Evolutionary conservation across 768 basidiomycete genomes (phyloP).

Genomic region (Heimioporus sp.): DNA sequence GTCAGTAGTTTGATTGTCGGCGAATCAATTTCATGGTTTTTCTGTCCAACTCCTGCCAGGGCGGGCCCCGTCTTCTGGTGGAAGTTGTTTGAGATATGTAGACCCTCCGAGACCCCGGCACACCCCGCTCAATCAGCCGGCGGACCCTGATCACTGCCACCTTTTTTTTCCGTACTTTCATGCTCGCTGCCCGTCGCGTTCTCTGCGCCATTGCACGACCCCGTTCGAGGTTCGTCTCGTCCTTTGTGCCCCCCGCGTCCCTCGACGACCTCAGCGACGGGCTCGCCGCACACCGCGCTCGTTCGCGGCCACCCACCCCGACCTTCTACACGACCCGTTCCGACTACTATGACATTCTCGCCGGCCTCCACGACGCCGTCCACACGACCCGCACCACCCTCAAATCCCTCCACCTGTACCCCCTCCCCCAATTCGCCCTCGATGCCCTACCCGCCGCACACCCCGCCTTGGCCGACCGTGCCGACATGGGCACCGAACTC

Average conservation of each 20-base stretch:
- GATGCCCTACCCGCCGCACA: conserved; percentile 55
- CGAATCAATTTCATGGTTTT: too few species aligned
- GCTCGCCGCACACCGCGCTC: conserved; percentile 6
- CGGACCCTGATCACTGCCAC: conserved; percentile 22
- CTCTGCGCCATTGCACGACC: conserved; percentile 3
- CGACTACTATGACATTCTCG: conserved; percentile 70
- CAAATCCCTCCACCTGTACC: conserved; percentile 64
- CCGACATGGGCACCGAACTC: conserved; percentile 57
- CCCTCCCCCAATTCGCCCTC: conserved; percentile 71
- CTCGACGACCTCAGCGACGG: conserved; percentile 3
- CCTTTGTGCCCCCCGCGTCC: conserved; percentile 29
- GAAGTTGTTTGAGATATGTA: too few species aligned
- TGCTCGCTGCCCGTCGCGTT: conserved; percentile 11
- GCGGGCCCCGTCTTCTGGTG: too few species aligned
- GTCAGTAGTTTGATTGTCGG: too few species aligned
- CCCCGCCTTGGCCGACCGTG: conserved; percentile 67
- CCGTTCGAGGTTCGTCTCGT: neutral
- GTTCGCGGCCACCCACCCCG: conserved; percentile 56
- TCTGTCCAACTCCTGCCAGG: too few species aligned
- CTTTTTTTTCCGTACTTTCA: conserved; percentile 2
- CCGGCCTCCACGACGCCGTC: conserved; percentile 63
- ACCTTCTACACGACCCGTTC: conserved; percentile 84
- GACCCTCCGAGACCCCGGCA: conserved; percentile 19
- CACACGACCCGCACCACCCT: conserved; percentile 56
- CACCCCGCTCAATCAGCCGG: neutral